Evolutionary conservation across 1,284 basidiomycete genomes (phyloP).

Genomic region (Microbotryum saponariae): DNA sequence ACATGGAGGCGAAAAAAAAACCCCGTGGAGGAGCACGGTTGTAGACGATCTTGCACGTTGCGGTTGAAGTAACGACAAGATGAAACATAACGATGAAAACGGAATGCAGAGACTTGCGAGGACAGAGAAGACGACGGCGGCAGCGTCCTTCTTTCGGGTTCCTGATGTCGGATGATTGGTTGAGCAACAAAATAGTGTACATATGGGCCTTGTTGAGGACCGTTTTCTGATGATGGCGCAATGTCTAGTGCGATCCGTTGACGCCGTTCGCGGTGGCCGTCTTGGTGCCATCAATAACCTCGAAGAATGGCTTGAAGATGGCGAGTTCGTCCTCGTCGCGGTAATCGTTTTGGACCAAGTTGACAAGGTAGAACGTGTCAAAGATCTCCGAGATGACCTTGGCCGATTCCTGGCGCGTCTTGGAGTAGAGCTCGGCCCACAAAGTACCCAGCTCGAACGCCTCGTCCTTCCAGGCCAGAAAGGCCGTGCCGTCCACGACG

Average conservation of each 20-base stretch:
- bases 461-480: slow-evolving; percentile 52
- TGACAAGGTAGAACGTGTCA: slow-evolving; percentile 35
- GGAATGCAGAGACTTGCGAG: too few relatives aligned
- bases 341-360: slow-evolving; percentile 37
- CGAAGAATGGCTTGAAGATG: slow-evolving; percentile 77
- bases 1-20: too few relatives aligned
- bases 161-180: too few relatives aligned
- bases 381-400: slow-evolving; percentile 30
- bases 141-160: too few relatives aligned
- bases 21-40: too few relatives aligned
- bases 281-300: slow-evolving; percentile 12
- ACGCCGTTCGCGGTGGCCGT: not conserved
- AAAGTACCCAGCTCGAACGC: slow-evolving; percentile 38
- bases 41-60: too few relatives aligned
- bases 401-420: slow-evolving; percentile 20
- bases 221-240: too few relatives aligned
- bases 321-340: slow-evolving; percentile 53
- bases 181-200: too few relatives aligned
- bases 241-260: slow-evolving; percentile 16
- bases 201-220: too few relatives aligned
- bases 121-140: too few relatives aligned
- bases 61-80: too few relatives aligned
- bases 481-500: slow-evolving; percentile 92
- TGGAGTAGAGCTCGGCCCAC: slow-evolving; percentile 37
- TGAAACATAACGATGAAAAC: too few relatives aligned